Evolutionary conservation across 306 rosid species (phyloP).

Genomic region (Phaseolus lunatus): DNA sequence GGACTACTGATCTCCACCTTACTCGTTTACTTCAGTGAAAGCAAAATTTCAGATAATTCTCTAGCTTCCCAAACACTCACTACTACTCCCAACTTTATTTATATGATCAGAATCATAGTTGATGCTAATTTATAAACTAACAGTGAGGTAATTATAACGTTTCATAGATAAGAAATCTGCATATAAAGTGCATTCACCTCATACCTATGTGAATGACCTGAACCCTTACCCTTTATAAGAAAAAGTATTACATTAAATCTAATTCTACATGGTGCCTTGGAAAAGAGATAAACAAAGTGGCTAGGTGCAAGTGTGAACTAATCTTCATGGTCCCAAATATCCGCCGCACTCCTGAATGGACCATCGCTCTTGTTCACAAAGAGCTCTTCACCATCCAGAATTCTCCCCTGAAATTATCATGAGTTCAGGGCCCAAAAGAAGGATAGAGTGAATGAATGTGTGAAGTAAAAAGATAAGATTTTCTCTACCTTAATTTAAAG

Average conservation of each 20-base stretch:
- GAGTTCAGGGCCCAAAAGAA: too few species aligned
- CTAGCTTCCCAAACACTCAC: background rate
- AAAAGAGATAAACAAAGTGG: background rate
- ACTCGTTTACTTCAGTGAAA: background rate
- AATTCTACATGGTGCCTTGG: background rate
- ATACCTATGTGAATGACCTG: constrained; percentile 16
- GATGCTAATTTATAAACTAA: background rate
- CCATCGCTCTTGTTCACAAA: constrained; percentile 56
- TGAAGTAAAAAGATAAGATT: background rate
- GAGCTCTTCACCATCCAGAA: constrained; percentile 54
- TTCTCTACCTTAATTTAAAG: background rate
- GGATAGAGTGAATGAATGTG: background rate
- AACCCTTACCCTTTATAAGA: constrained; percentile 28
- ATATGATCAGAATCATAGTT: background rate
- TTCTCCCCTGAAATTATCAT: constrained; percentile 49
- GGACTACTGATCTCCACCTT: background rate
- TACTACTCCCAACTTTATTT: background rate
- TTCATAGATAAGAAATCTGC: background rate
- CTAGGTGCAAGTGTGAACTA: constrained; percentile 38
- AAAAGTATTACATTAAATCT: constrained; percentile 34
- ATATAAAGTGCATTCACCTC: constrained; percentile 22
- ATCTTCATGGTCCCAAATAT: constrained; percentile 59
- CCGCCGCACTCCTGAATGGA: constrained; percentile 50
- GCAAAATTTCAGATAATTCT: background rate
- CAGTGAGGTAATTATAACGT: background rate